A percentile compares a stretch with the other conserved stretches of the same genome.
Conservation (phyloP, 495 filamentous ascomycete species). For the Neurospora sp. region DNA sequence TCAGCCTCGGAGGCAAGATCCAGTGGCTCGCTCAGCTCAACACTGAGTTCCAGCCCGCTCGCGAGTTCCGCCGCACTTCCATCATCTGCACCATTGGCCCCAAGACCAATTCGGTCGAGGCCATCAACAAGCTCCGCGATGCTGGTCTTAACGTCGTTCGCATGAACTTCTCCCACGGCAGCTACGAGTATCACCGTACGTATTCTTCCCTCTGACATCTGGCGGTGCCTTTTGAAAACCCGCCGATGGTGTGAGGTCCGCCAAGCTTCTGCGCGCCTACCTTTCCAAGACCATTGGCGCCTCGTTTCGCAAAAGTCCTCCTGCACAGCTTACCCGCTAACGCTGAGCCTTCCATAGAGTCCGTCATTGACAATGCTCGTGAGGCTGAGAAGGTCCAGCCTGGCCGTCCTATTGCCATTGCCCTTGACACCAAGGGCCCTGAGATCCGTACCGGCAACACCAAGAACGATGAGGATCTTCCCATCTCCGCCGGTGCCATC, state of each 20-base stretch:
- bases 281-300: not conserved
- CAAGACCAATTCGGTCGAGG: constrained; percentile 97
- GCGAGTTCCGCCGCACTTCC: constrained; percentile 88
- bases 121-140: constrained; percentile 83
- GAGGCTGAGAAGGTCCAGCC: constrained; percentile 62
- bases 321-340: constrained; percentile 31
- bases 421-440: constrained; percentile 96
- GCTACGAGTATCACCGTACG: constrained; percentile 55
- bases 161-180: constrained; percentile 98
- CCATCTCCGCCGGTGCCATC: constrained; percentile 70
- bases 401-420: constrained; percentile 90
- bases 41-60: constrained; percentile 67
- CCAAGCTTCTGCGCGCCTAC: not conserved
- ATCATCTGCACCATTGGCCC: constrained; percentile 99
- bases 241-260: constrained; percentile 12
- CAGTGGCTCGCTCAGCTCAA: constrained; percentile 78
- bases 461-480: constrained; percentile 68
- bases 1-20: constrained; percentile 68
- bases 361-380: constrained; percentile 89
- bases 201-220: not conserved
- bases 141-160: constrained; percentile 94
- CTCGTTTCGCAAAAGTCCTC: not conserved
- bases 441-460: constrained; percentile 98
- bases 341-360: constrained; percentile 36
- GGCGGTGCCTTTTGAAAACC: not conserved